phyloP scores from a whole-genome alignment of 2,329 filamentous ascomycete species.

The Mycocentrospora acerina region DNA sequence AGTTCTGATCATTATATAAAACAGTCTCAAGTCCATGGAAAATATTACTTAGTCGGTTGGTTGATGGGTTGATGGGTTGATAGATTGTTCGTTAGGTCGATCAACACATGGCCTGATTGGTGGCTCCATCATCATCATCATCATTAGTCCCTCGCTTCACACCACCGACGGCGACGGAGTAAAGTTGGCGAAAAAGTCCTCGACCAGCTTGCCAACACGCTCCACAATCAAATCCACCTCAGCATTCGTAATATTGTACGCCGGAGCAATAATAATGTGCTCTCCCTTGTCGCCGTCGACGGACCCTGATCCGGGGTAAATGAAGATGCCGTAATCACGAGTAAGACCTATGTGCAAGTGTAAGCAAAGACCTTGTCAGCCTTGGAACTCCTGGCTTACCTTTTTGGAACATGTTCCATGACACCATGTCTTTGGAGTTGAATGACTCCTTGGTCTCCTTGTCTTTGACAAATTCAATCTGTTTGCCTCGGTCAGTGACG shows the following conservation, averaged over 20 bases:
- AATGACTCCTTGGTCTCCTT: slow-evolving; percentile 58
- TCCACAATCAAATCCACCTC: slow-evolving; percentile 61
- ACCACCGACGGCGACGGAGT: neutral
- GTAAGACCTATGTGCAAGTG: slow-evolving; percentile 39
- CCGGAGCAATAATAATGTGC: slow-evolving; percentile 68
- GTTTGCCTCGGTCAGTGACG: slow-evolving; percentile 8
- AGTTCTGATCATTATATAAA: too few species aligned
- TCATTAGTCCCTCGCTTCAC: slow-evolving; percentile 1
- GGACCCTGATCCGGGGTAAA: slow-evolving; percentile 67
- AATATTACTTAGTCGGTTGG: too few species aligned
- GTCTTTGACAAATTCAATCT: slow-evolving; percentile 62
- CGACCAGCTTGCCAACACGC: slow-evolving; percentile 53
- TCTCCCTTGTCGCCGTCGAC: slow-evolving; percentile 64
- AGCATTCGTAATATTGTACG: slow-evolving; percentile 62
- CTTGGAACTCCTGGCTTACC: slow-evolving; percentile 37
- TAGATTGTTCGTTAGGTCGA: too few species aligned
- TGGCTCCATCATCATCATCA: neutral
- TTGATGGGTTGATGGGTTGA: too few species aligned
- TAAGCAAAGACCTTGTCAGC: slow-evolving; percentile 1
- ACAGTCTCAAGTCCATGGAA: too few species aligned
- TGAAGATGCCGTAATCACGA: slow-evolving; percentile 52
- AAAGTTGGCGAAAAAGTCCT: slow-evolving; percentile 46
- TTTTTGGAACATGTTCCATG: slow-evolving; percentile 53
- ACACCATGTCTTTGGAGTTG: slow-evolving; percentile 47
- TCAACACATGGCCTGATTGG: too few species aligned